Base-by-base conservation (phyloP, 2,329 filamentous ascomycete genomes). In the Juglanconis juglandina region DNA sequence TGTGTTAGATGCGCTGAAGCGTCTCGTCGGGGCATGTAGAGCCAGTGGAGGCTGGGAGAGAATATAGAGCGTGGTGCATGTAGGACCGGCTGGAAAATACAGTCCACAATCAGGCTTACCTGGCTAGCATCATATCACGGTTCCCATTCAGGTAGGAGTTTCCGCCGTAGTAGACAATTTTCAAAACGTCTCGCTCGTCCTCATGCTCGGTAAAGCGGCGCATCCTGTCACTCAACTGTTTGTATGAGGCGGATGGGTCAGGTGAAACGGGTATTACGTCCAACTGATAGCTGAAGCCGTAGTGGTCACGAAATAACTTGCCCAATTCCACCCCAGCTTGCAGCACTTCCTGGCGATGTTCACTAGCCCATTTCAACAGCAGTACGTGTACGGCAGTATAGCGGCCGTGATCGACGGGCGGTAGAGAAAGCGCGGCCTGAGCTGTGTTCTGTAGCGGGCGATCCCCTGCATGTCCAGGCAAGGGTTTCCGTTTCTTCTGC, bases 111-210 rank as follows among this genome's bases (percentile, higher is more conserved):
- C n/a, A 7, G n/a, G 41, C 74, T 61, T 70, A 84, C 83, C 82
- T 85, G 48, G 82, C 77, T 46, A 86, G 72, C 37, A 84, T 76
- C 81, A 85, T 84, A 64, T 85, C 81, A 49, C 81, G 75, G 58
- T 85, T 79, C 6, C 74, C 76, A 64, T 86, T 80, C 33, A 86
- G 71, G 65, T 79, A 82, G 46, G 79, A 83, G 59, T 81, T 76
- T 6, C 83, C 83, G 13, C 77, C 79, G 66, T 86, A 86, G 68
- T 83, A 85, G 51, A 86, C 77, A 58, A 86, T 79, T 66, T 86
- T 86, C 59, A 86, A 69, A 24, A 81, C 78, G 65, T 86, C 82
- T 46, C 83, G 79, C 55, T 80, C 77, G 63, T 86, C 81, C 44
- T 76, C 75, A 33, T 80, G 77, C 58, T 81, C 80, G 51, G 81